phyloP scores from a whole-genome alignment of 2,329 filamentous ascomycete genomes.

The Elsinoe australis region DNA sequence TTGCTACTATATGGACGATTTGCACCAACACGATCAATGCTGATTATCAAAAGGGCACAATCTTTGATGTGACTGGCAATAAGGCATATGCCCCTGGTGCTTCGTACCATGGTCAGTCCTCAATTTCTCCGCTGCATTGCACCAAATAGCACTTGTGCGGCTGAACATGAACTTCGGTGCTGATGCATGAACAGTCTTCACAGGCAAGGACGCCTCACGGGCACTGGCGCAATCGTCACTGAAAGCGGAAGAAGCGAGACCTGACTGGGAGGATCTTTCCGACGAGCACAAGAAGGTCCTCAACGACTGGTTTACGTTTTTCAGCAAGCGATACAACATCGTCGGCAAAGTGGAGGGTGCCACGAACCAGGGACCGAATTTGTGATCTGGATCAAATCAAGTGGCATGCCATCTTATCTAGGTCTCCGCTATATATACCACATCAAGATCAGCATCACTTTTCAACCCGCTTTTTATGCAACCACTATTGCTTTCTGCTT shows the following conservation, averaged over 20 bases:
- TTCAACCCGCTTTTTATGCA: too few relatives aligned
- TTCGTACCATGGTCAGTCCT: conserved; percentile 77
- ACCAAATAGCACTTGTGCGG: too few relatives aligned
- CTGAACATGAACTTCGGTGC: too few relatives aligned
- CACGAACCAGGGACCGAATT: conserved; percentile 23
- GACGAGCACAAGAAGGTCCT: conserved; percentile 81
- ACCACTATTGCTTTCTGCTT: too few relatives aligned
- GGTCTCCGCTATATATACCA: too few relatives aligned
- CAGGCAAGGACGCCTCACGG: conserved; percentile 90
- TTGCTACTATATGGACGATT: too few relatives aligned
- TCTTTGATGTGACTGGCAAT: conserved; percentile 92
- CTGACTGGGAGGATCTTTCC: conserved; percentile 74
- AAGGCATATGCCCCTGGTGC: conserved; percentile 75
- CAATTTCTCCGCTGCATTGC: conserved; percentile 19
- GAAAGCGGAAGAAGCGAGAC: conserved; percentile 70
- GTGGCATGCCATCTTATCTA: too few relatives aligned
- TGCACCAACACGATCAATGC: too few relatives aligned
- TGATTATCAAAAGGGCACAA: conserved; percentile 60
- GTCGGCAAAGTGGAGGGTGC: conserved; percentile 50
- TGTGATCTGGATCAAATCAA: not conserved
- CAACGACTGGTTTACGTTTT: conserved; percentile 92
- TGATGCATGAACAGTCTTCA: conserved; percentile 62
- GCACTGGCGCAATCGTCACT: conserved; percentile 81
- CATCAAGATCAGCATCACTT: too few relatives aligned
- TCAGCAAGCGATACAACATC: conserved; percentile 93